These are phyloP conservation scores for Monosporascus sp. DNA, from an alignment of 2,329 filamentous ascomycete genomes.

Conservation along the genomic window DNA sequence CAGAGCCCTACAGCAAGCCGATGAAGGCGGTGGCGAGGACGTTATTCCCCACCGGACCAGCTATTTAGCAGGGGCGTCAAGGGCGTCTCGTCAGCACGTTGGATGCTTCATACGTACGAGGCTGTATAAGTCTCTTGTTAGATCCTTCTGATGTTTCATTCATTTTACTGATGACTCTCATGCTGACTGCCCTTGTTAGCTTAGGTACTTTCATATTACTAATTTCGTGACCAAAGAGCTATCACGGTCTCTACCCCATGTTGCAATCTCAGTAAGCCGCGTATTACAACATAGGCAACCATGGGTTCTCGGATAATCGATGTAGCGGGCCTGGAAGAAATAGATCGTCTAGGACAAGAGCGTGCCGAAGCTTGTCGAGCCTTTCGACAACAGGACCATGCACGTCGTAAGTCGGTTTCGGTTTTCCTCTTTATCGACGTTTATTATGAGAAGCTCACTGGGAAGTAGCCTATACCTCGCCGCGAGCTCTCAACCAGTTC, in stretches of 20 bases:
- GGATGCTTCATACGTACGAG: too few relatives aligned
- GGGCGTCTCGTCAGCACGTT: too few relatives aligned
- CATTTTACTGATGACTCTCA: too few relatives aligned
- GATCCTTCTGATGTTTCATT: too few relatives aligned
- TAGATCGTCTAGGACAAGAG: not conserved
- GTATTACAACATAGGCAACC: not conserved
- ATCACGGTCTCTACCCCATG: not conserved
- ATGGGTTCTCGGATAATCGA: not conserved
- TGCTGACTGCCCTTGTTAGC: too few relatives aligned
- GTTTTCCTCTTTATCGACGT: not conserved
- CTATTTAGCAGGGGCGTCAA: too few relatives aligned
- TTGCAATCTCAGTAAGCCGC: not conserved
- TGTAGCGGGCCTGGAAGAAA: not conserved
- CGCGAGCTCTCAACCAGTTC: slow-evolving; percentile 20
- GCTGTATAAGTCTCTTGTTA: too few relatives aligned
- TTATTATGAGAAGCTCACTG: not conserved
- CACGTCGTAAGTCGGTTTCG: slow-evolving; percentile 5
- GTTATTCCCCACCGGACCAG: too few relatives aligned
- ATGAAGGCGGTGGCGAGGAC: too few relatives aligned
- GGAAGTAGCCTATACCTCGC: slow-evolving; percentile 22
- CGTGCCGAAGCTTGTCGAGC: not conserved
- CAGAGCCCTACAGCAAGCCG: too few relatives aligned
- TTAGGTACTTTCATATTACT: too few relatives aligned
- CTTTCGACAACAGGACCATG: not conserved
- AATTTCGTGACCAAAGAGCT: too few relatives aligned